Evolutionary conservation across 2,329 filamentous ascomycete genomes (phyloP).

Genomic region (Dothideomycetes sp.): DNA sequence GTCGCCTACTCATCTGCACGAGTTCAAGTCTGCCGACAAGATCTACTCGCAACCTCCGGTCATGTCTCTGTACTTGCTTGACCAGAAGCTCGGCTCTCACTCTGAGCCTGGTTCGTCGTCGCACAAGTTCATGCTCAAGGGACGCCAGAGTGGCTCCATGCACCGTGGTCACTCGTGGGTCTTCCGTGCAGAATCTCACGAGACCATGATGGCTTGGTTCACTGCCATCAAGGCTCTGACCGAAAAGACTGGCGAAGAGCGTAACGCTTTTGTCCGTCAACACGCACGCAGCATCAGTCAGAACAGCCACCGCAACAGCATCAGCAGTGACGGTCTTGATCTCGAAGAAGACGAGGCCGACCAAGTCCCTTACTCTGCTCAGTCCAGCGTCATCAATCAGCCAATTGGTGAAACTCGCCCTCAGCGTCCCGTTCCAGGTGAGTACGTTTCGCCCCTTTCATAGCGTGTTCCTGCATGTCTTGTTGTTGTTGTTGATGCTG

Average conservation of each 20-base stretch:
- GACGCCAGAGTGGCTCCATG: constrained; percentile 84
- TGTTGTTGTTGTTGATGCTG: background rate
- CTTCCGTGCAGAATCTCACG: constrained; percentile 61
- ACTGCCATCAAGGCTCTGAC: constrained; percentile 85
- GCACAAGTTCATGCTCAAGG: constrained; percentile 97
- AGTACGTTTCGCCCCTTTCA: constrained; percentile 29
- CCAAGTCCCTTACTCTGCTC: constrained; percentile 54
- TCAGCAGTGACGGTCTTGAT: constrained; percentile 61
- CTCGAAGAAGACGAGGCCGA: constrained; percentile 67
- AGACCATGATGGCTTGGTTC: constrained; percentile 97
- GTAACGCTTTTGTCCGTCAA: constrained; percentile 74
- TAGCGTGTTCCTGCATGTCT: constrained; percentile 15
- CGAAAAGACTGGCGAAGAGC: constrained; percentile 79
- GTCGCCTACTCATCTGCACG: constrained; percentile 91
- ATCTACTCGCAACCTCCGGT: constrained; percentile 71
- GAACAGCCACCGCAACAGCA: constrained; percentile 44
- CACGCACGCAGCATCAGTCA: constrained; percentile 72
- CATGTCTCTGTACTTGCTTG: constrained; percentile 91
- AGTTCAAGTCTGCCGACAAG: constrained; percentile 97
- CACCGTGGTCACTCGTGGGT: constrained; percentile 69
- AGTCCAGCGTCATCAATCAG: constrained; percentile 29
- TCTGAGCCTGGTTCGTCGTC: constrained; percentile 74
- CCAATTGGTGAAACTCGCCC: constrained; percentile 34
- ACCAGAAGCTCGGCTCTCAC: constrained; percentile 91
- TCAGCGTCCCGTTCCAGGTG: constrained; percentile 78